Evolutionary conservation across 768 basidiomycete species (phyloP), one percentile per base, ranked within the genome.

Genomic region (Kwoniella dendrophila): DNA sequence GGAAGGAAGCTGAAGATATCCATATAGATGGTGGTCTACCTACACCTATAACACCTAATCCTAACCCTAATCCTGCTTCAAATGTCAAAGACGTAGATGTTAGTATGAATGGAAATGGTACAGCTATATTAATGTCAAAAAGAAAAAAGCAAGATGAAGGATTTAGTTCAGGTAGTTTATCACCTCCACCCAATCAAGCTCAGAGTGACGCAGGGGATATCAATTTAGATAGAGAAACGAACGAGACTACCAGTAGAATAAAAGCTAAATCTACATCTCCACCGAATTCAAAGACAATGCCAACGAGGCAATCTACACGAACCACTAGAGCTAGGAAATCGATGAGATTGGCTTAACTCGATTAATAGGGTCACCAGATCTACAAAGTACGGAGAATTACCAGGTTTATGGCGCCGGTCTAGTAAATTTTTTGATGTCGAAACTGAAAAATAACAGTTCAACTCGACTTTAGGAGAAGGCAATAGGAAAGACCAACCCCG

Each of bases 111-210:
- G 55, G 59, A 26, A 60, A 60, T 45, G 45, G 14, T n/a, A 54
- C n/a, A 14, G 18, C 41, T 5, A 43, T 48, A 34, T 10, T 20
- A 16, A 41, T 38, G 11, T 6, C 30, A 7, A 58, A 48, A 30
- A 24, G 40, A 18, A 59, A 33, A 30, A 57, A 52, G 18, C 14
- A 27, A 53, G 22, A 38, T 41, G 59, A 41, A 22, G 33, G 29
- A 14, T 73, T 73, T 58, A 70, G 66, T 50, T 73, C 69, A 11
- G 69, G 71, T 16, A 66, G 58, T 47, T 47, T 73, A 18, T 73
- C 71, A 5, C 71, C 71, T 1, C 59, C 66, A 4, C 70, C 67
- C 7, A 26, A 30, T 29, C 47, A 29, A n/a, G 22, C 12, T n/a
- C 47, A 22, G 32, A 43, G 20, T 53, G 52, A 29, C 16, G 11